These are phyloP conservation scores for Chytriomyces confervae DNA, from an alignment of 192 early-diverging fungal species.

Conservation along the genomic window DNA sequence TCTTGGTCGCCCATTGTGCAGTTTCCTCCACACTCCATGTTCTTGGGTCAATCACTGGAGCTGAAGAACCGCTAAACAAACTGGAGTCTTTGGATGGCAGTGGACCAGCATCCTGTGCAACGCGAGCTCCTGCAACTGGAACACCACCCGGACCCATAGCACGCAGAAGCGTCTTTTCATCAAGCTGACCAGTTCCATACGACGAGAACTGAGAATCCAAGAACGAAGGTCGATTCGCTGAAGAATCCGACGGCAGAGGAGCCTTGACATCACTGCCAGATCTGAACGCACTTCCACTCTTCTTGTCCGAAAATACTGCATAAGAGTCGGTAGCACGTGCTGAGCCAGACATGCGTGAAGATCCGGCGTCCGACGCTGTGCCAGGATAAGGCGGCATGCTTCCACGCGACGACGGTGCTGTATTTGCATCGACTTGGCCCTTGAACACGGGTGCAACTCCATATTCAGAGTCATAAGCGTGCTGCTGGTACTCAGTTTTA, in stretches of 20 bases:
- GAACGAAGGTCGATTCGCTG: background rate
- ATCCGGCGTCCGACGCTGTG: too few species aligned
- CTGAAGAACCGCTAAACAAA: background rate
- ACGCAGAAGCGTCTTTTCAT: background rate
- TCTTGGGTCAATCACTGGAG: background rate
- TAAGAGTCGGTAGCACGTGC: too few species aligned
- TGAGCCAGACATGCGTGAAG: too few species aligned
- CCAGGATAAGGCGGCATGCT: background rate
- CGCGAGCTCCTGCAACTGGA: too few species aligned
- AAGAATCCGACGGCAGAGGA: too few species aligned
- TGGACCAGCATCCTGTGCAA: too few species aligned
- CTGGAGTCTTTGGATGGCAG: background rate
- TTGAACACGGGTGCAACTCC: background rate
- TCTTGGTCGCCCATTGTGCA: background rate
- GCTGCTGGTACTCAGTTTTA: background rate
- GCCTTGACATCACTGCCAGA: too few species aligned
- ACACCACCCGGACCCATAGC: background rate
- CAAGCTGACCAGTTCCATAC: background rate
- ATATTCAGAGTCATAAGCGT: background rate
- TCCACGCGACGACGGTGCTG: background rate
- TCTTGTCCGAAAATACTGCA: too few species aligned
- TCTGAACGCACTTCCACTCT: too few species aligned
- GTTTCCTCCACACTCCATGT: background rate
- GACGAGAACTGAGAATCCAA: background rate
- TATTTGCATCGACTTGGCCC: too few species aligned